These are phyloP conservation scores for Saussurea involucrata DNA, from an alignment of 129 eudicot species.

Conservation along the genomic window DNA sequence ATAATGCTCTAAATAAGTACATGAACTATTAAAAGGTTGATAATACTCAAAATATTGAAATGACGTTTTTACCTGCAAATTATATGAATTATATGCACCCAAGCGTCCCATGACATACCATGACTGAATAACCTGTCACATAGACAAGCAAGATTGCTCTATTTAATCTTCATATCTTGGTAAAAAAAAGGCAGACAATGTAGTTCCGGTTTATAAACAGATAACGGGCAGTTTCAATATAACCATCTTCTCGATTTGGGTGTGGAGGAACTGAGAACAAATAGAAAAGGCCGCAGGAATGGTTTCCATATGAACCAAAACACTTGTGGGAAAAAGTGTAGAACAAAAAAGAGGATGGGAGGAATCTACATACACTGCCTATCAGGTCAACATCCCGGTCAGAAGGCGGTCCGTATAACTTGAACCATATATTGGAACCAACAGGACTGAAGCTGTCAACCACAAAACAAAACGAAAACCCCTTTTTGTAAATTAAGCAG, in stretches of 20 bases:
- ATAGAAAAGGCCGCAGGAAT: background rate
- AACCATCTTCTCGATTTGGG: background rate
- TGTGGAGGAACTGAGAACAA: background rate
- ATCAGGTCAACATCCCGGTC: constrained; percentile 91
- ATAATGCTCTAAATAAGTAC: no score
- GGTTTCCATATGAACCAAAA: background rate
- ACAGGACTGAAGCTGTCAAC: constrained; percentile 83
- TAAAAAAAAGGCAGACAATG: background rate
- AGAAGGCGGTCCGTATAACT: constrained; percentile 80
- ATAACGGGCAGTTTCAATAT: background rate
- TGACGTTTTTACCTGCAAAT: constrained; percentile 64
- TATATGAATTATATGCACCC: constrained; percentile 82
- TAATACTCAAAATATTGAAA: background rate
- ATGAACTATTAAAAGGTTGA: background rate
- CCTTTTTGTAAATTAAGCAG: background rate
- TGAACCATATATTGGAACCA: constrained; percentile 89
- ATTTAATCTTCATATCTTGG: background rate
- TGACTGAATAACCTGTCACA: constrained; percentile 86
- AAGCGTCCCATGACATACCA: constrained; percentile 98
- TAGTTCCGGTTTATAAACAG: background rate
- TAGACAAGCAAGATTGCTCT: background rate
- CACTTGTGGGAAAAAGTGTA: background rate
- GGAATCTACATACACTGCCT: constrained; percentile 70
- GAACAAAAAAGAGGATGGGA: constrained; percentile 6
- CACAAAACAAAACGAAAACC: constrained; percentile 12